Percentiles rank a stretch among this genome's conserved stretches.
Evolutionary conservation across 768 basidiomycete species (phyloP).

Genomic region (Leccinum variicolor): DNA sequence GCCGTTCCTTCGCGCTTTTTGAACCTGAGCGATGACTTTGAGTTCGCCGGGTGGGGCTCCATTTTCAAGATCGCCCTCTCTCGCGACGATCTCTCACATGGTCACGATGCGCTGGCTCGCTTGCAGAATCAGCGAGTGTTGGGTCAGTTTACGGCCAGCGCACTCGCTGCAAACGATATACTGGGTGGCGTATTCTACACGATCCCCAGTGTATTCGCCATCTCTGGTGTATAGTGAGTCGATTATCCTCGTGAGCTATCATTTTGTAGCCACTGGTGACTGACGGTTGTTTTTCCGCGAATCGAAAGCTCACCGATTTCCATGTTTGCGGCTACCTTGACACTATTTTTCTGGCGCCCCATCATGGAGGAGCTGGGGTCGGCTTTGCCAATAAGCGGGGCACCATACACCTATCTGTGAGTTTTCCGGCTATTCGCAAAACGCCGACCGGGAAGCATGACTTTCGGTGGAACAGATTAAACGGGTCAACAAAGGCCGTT

Average conservation of each 20-base stretch:
- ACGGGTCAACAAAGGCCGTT: slow-evolving; percentile 58
- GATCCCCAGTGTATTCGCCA: slow-evolving; percentile 59
- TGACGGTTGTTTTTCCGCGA: background rate
- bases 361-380: slow-evolving; percentile 72
- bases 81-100: slow-evolving; percentile 35
- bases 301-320: slow-evolving; percentile 61
- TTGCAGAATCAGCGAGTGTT: slow-evolving; percentile 40
- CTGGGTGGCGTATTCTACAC: slow-evolving; percentile 70
- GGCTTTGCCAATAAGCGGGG: slow-evolving; percentile 66
- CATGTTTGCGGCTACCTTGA: slow-evolving; percentile 56
- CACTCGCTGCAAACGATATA: slow-evolving; percentile 64
- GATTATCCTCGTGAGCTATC: background rate
- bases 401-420: slow-evolving; percentile 68
- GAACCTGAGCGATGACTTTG: slow-evolving; percentile 59
- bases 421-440: slow-evolving; percentile 12
- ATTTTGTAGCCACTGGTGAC: background rate
- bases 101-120: slow-evolving; percentile 32
- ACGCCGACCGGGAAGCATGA: background rate
- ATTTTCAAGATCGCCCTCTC: slow-evolving; percentile 45
- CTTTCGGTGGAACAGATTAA: slow-evolving; percentile 40
- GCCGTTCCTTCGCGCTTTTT: slow-evolving; percentile 56
- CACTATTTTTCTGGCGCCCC: slow-evolving; percentile 69
- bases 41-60: slow-evolving; percentile 73
- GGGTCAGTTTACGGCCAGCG: slow-evolving; percentile 63
- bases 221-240: slow-evolving; percentile 61